Base-by-base conservation (phyloP, 2,329 filamentous ascomycete species). In the Nigrospora oryzae region DNA sequence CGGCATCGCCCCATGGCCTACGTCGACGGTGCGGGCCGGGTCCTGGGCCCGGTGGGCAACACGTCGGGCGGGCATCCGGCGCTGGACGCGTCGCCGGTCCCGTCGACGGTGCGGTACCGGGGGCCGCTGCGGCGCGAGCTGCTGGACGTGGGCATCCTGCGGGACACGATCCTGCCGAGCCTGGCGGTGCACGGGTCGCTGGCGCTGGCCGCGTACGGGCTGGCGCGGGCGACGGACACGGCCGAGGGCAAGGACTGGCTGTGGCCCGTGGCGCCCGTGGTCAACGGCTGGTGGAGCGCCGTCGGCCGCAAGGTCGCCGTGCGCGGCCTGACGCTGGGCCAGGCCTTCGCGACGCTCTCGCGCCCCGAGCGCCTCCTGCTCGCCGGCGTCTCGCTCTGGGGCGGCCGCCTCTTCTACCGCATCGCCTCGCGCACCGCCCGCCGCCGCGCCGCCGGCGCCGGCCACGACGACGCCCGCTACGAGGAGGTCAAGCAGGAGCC, bases 211-310 rank as follows among this genome's bases (percentile, higher is more conserved):
- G 69, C 75, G 0, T 82, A 76, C 53, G 66, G 67, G 10, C 63
- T 69, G 30, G 72, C 72, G 1, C 65, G 74, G 19, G 66, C 71
- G 41, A 77, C 74, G 8, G 60, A 78, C 52, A 66, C 69, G n/a
- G 68, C 75, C 11, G 77, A 81, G 45, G 63, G 70, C n/a, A 83
- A 82, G 53, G 77, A 83, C 56, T 77, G 71, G 65, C 59, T 77
- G 6, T 81, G 77, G 76, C 74, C 76, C 1, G 61, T 67, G 4
- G 73, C 66, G 3, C 74, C 74, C 52, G 69, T 81, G 11, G 58
- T 67, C 46, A 81, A 79, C 54, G 76, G 75, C 7, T 81, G 77
- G 78, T 81, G 75, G 73, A 73, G 68, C 44, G 75, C 77, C 17
- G 59, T 81, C 36, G 75, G 77, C n/a, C 70, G 69, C 5, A 63